Evolutionary conservation across 225 moss, liverwort and hornwort genomes (phyloP).

Genomic region (Takakia lepidozioides): DNA sequence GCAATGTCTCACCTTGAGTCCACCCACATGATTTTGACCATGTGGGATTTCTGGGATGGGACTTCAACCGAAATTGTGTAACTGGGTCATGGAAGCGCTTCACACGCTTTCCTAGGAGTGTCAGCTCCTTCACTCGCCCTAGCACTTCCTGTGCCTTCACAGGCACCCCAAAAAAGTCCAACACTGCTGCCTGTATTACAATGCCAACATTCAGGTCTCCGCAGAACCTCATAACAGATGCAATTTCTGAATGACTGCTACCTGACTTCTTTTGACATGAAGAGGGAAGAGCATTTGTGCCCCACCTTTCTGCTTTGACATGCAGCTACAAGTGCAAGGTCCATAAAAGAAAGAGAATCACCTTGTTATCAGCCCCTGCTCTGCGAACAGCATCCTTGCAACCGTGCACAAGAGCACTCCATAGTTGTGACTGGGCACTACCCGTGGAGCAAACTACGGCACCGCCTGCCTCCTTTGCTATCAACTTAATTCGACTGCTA

Average conservation of each 20-base stretch:
- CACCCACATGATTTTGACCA: slow-evolving; percentile 94
- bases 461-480: slow-evolving; percentile 83
- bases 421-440: slow-evolving; percentile 69
- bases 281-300: no score
- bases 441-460: slow-evolving; percentile 49
- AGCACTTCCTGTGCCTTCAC: slow-evolving; percentile 94
- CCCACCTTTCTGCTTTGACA: no score
- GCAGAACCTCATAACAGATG: neutral
- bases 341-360: slow-evolving; percentile 16
- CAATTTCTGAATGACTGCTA: neutral
- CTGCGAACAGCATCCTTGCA: slow-evolving; percentile 85
- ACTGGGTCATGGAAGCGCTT: slow-evolving; percentile 88
- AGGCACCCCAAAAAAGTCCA: slow-evolving; percentile 96
- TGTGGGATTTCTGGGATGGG: slow-evolving; percentile 73
- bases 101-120: slow-evolving; percentile 78
- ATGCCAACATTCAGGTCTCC: neutral
- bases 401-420: slow-evolving; percentile 70
- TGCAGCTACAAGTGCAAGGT: no score
- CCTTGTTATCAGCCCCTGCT: slow-evolving; percentile 86
- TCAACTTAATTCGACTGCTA: slow-evolving; percentile 64
- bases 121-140: slow-evolving; percentile 76
- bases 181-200: slow-evolving; percentile 74
- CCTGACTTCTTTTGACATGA: no score
- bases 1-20: slow-evolving; percentile 68
- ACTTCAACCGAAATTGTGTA: slow-evolving; percentile 84